Conservation (phyloP, 805 yeast genomes). For the Metschnikowia corniflorae region DNA sequence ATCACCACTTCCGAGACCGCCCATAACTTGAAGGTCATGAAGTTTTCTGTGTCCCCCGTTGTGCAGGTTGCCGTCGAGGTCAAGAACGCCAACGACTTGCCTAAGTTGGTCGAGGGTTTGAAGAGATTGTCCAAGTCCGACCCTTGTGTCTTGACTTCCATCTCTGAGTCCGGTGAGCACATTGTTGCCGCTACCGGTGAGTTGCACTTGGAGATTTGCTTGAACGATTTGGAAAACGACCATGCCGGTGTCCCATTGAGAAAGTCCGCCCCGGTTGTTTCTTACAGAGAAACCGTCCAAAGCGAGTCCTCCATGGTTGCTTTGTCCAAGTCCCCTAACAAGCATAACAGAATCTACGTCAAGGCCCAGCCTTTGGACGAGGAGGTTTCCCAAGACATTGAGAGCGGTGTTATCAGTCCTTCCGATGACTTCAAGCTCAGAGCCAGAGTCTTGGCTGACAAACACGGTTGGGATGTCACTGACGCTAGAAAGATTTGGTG, state of each 20-base stretch:
- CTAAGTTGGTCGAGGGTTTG: slow-evolving; percentile 99
- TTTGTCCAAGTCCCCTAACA: slow-evolving; percentile 98
- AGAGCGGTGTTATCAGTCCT: slow-evolving; percentile 86
- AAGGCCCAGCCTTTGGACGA: slow-evolving; percentile 96
- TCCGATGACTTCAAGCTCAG: slow-evolving; percentile 98
- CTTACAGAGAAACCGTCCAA: slow-evolving; percentile 98
- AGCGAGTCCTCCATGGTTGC: slow-evolving; percentile 93
- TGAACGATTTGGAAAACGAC: slow-evolving; percentile 92
- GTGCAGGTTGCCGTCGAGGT: slow-evolving; percentile 99
- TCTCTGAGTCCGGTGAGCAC: slow-evolving; percentile 97
- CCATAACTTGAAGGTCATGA: slow-evolving; percentile 99
- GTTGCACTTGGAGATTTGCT: slow-evolving; percentile 97
- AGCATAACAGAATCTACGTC: slow-evolving; percentile 99
- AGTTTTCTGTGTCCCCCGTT: slow-evolving; percentile 99
- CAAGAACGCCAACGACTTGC: slow-evolving; percentile 98
- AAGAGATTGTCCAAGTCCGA: slow-evolving; percentile 99
- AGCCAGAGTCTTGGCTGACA: slow-evolving; percentile 98
- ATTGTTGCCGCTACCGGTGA: slow-evolving; percentile 99
- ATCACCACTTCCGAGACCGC: slow-evolving; percentile 94
- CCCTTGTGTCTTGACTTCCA: slow-evolving; percentile 91
- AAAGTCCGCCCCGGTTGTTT: slow-evolving; percentile 95
- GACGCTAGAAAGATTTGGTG: slow-evolving; percentile 99
- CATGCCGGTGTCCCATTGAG: slow-evolving; percentile 99
- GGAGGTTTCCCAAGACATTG: slow-evolving; percentile 90
- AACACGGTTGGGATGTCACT: slow-evolving; percentile 98